These are phyloP conservation scores for Penicillium herquei DNA, from an alignment of 495 filamentous ascomycete species.

Conservation along the genomic window DNA sequence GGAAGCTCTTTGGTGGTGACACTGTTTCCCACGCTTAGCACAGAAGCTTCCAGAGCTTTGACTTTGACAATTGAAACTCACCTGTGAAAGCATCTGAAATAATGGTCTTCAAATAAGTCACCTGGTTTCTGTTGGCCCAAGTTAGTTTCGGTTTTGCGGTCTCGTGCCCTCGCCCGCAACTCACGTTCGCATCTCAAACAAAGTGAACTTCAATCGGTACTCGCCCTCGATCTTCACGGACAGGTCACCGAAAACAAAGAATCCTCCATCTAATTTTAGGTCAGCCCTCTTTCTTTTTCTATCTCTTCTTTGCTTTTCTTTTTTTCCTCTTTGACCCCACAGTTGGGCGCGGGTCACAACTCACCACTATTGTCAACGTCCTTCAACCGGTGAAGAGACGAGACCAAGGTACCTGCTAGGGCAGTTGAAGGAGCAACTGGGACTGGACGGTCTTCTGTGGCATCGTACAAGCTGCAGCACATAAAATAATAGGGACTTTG, in stretches of 20 bases:
- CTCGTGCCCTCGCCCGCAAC: conserved; percentile 20
- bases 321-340: background rate
- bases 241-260: conserved; percentile 96
- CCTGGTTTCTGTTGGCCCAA: conserved; percentile 38
- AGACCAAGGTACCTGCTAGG: conserved; percentile 79
- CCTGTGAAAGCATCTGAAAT: conserved; percentile 73
- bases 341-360: conserved; percentile 12
- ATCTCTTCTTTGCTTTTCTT: background rate
- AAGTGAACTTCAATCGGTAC: conserved; percentile 77
- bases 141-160: conserved; percentile 7
- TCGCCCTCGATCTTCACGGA: conserved; percentile 80
- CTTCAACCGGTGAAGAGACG: conserved; percentile 90
- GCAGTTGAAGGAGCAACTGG: conserved; percentile 50
- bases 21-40: conserved; percentile 47
- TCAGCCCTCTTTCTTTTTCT: background rate
- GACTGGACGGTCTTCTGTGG: conserved; percentile 57
- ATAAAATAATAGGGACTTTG: conserved; percentile 83
- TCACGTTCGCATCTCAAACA: conserved; percentile 81
- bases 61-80: conserved; percentile 28
- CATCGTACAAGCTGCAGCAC: conserved; percentile 67
- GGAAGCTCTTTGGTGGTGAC: conserved; percentile 73
- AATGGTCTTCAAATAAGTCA: conserved; percentile 66
- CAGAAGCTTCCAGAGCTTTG: background rate
- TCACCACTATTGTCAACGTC: conserved; percentile 80
- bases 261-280: conserved; percentile 68